Evolutionary conservation across 2,329 filamentous ascomycete genomes (phyloP), one percentile per base, ranked within the genome.

Genomic region (Colletotrichum theobromicola): DNA sequence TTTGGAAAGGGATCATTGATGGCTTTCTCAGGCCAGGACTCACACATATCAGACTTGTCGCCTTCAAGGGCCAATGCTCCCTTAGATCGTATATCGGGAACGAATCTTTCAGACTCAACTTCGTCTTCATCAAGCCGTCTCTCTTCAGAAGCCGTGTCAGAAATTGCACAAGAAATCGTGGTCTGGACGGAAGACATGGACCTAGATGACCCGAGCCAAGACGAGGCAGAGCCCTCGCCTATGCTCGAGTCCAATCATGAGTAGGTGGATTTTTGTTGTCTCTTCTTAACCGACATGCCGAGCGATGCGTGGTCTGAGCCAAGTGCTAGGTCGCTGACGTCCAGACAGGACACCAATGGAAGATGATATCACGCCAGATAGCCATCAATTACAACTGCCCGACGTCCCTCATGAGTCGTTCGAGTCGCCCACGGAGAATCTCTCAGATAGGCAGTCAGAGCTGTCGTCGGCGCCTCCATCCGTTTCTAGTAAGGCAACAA

Each of bases 401-500:
- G 70, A 75, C 30, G 65, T 75, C 37, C 69, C 80, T 77, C 75
- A 80, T 79, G 78, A 84, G 80, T 90, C 88, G 42, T 84, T 89
- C 76, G 84, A 85, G 60, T 92, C 90, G 16, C 90, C 90, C n/a
- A 83, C 88, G 24, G 89, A 89, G 21, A 84, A 82, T 72, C 77
- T 88, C 35, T 89, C 90, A 75, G 90, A 92, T 70, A 82, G 86
- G 68, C 82, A 86, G 30, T 92, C 90, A 66, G 90, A 91, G 60
- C 80, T 88, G 30, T 89, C 89, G 63, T 91, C 90, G 28, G 83
- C 85, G 21, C 86, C 86, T n/a, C 88, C 89, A 9, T 88, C 87
- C 6, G 80, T 85, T 50, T 92, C 90, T 77, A 93, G 91, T 82
- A 92, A 93, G 83, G 90, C 90, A 75, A 93, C 91, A 63, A 93